Evolutionary conservation across 2,329 filamentous ascomycete genomes (phyloP), one percentile per base, ranked within the genome.

Genomic region (Cladosporium cucumerinum): DNA sequence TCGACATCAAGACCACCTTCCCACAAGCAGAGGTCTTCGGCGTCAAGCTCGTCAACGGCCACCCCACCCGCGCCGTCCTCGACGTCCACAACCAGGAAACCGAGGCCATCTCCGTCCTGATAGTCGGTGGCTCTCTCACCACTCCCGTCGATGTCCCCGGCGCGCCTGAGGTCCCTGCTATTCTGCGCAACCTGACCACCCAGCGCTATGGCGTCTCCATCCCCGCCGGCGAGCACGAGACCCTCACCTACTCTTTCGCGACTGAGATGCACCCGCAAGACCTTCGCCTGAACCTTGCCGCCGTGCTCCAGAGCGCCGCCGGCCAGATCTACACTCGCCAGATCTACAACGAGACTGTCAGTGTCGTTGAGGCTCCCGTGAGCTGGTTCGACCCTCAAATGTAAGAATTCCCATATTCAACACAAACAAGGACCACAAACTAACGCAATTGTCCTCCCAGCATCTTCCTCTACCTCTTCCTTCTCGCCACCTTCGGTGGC

Each of bases 401-500:
- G 94, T 98, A 84, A 80, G 89, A 79, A 54, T 6, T 8, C 2
- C 18, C 51, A 54, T 21, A 8, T 21, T n/a, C n/a, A 46, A n/a
- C 4, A 12, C 2, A 32, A 21, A 32, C 21, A 12, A 21, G 11
- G 5, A 7, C 16, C 51, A 14, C 18, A 32, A 32, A 30, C 51
- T 54, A 54, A 54, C 28, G 5, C n/a, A 30, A 12, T 8, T 26
- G 5, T 51, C 39, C 7, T 11, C n/a, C 5, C 68, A 98, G 95
- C 77, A 92, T 98, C 82, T 99, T 99, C 88, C 88, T 99, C 68
- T 98, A 98, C 84, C 84, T 97, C 77, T 89, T 98, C 83, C 90
- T 99, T 72, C 83, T 89, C 62, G 88, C 85, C 67, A 86, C 85
- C 68, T 96, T 96, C 77, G 87, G 81, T 69, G 93, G 90, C 68